Conservation (phyloP, 2,329 filamentous ascomycete species). For the Cephalotrichum gorgonifer region DNA sequence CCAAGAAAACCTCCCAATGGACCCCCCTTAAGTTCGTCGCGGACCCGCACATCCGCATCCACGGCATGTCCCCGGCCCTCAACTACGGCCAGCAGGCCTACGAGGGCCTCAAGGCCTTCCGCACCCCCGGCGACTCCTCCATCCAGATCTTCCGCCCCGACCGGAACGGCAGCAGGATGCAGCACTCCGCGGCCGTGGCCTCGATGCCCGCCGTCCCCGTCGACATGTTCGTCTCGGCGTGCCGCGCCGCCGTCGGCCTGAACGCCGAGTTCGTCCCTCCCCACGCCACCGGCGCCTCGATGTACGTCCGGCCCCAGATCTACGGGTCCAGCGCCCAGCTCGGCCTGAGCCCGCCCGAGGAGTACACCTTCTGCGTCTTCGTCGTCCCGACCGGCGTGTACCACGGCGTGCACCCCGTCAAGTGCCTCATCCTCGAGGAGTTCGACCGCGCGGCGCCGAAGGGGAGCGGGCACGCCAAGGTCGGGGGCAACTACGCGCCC, state of each 20-base stretch:
- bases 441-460: constrained; percentile 91
- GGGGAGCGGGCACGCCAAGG: constrained; percentile 83
- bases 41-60: constrained; percentile 77
- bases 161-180: constrained; percentile 75
- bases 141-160: constrained; percentile 85
- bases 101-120: constrained; percentile 97
- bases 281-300: constrained; percentile 75
- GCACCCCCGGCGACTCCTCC: constrained; percentile 53
- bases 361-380: constrained; percentile 85
- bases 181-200: constrained; percentile 73
- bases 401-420: constrained; percentile 81
- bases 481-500: constrained; percentile 93
- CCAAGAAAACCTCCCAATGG: constrained; percentile 65
- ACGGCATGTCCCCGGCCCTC: constrained; percentile 88
- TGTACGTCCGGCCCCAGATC: constrained; percentile 85
- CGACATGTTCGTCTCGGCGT: constrained; percentile 64
- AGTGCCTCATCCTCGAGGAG: constrained; percentile 77
- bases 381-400: constrained; percentile 90
- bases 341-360: constrained; percentile 75
- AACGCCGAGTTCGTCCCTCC: constrained; percentile 91
- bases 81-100: constrained; percentile 98
- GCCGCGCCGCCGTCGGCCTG: constrained; percentile 70
- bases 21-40: constrained; percentile 65
- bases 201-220: constrained; percentile 74
- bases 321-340: constrained; percentile 84